phyloP scores from a whole-genome alignment of 768 basidiomycete genomes.

The Collybiopsis confluens region DNA sequence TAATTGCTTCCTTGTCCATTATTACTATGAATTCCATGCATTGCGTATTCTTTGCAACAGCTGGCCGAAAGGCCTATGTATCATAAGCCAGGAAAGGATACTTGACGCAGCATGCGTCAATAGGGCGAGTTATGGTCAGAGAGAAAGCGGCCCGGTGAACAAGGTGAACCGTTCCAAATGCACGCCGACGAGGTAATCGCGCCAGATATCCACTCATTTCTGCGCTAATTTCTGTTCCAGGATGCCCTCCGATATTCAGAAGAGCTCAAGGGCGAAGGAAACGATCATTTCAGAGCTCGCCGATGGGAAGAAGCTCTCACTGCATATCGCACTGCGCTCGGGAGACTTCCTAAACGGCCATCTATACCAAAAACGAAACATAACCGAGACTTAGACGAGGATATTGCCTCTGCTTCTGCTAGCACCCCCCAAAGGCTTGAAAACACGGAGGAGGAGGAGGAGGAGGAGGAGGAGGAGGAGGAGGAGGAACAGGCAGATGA shows the following conservation, averaged over 20 bases:
- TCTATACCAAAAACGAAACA: background rate
- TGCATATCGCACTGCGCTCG: slow-evolving; percentile 67
- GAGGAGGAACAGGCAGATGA: slow-evolving; percentile 16
- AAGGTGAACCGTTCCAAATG: no score
- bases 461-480: slow-evolving; percentile 18
- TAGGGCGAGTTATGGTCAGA: no score
- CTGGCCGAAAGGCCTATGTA: no score
- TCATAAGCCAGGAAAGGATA: no score
- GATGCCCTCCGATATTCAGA: slow-evolving; percentile 46
- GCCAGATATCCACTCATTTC: background rate
- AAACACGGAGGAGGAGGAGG: slow-evolving; percentile 18
- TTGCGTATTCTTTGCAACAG: no score
- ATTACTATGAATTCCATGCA: no score
- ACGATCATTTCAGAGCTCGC: slow-evolving; percentile 60
- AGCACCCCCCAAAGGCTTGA: slow-evolving; percentile 12
- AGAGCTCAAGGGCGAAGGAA: slow-evolving; percentile 71
- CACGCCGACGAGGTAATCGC: slow-evolving; percentile 7
- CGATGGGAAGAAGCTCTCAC: slow-evolving; percentile 69
- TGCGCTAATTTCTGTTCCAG: slow-evolving; percentile 24
- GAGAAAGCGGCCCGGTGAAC: no score
- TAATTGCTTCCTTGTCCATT: no score
- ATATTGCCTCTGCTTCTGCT: background rate
- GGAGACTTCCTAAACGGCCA: slow-evolving; percentile 51
- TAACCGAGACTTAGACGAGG: slow-evolving; percentile 11
- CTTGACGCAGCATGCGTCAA: no score